Evolutionary conservation across 2,329 filamentous ascomycete species (phyloP).

Genomic region (Cladosporium sp.): DNA sequence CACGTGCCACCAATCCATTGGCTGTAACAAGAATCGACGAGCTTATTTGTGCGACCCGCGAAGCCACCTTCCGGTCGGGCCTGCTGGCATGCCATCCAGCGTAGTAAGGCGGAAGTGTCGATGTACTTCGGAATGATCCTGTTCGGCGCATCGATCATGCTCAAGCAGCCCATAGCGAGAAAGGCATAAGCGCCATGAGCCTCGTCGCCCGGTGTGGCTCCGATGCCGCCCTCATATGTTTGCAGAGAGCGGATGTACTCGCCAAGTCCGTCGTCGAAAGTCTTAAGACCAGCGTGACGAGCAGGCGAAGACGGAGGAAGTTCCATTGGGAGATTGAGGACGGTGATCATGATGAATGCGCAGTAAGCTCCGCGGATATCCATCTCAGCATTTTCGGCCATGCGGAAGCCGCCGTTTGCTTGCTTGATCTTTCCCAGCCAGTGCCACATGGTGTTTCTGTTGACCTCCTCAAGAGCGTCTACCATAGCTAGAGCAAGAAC

Average conservation of each 20-base stretch:
- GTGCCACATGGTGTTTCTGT: constrained; percentile 82
- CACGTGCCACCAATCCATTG: constrained; percentile 97
- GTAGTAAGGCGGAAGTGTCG: constrained; percentile 69
- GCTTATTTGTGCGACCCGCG: constrained; percentile 90
- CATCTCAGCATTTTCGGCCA: constrained; percentile 82
- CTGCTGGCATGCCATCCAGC: constrained; percentile 87
- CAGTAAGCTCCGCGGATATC: constrained; percentile 95
- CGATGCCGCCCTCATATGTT: constrained; percentile 92
- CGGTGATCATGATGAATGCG: constrained; percentile 75
- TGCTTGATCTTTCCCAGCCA: constrained; percentile 88
- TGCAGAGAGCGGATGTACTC: constrained; percentile 85
- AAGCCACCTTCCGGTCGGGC: constrained; percentile 89
- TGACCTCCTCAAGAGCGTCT: constrained; percentile 70
- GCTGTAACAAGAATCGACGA: constrained; percentile 97
- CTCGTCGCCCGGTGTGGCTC: constrained; percentile 77
- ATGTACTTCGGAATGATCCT: constrained; percentile 71
- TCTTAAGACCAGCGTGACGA: constrained; percentile 56
- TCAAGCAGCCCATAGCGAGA: constrained; percentile 83
- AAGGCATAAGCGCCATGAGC: constrained; percentile 97
- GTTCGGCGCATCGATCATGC: constrained; percentile 76
- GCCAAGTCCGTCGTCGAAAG: constrained; percentile 67
- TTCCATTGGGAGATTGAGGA: constrained; percentile 77
- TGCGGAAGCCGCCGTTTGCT: constrained; percentile 80
- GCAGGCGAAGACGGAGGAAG: constrained; percentile 70
- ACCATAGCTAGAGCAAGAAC: constrained; percentile 75